Base-by-base conservation (phyloP, 2,329 filamentous ascomycete species). In the Xylariaceae sp. region DNA sequence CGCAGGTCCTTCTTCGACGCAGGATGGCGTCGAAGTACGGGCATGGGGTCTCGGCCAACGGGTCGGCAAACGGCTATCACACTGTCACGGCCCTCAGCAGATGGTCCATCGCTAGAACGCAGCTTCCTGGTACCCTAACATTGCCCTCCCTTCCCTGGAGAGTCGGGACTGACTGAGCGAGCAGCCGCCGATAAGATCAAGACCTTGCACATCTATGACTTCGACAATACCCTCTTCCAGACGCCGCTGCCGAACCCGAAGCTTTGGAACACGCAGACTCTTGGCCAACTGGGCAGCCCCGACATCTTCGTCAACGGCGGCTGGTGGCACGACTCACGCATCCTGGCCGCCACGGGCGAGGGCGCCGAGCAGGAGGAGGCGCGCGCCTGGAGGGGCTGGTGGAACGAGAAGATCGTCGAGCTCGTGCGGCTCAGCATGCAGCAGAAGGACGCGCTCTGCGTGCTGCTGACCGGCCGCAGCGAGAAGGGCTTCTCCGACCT, bases 191-290 rank as follows among this genome's bases (percentile, higher is more conserved):
- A 82, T 26, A 68, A 76, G 35, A 81, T 96, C 60, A 86, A 77
- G 56, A 65, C 77, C 7, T 77, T 98, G 33, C 90, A 96, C 55
- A 75, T 98, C 47, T 96, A 96, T 64, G 92, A 98, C 59, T 98
- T 96, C 59, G 92, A 98, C 61, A 96, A 98, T 55, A 96, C 90
- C 23, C 65, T 98, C 31, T 98, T 98, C 66, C 79, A 81, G 49
- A 94, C 85, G 11, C 92, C 92, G 5, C 66, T 94, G 1, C 92
- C 92, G 2, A 96, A 95, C 52, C 77, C 80, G 3, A 81, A 87
- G 46, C 59, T 98, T 53, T 98, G 92, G 92, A 83, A 81, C 45
- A 75, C 75, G 1, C 67, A 71, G 19, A 90, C 87, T 0, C 77
- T 94, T 31, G 86, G 87, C 30, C 72, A 79, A 39, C 68, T 98